phyloP scores from a whole-genome alignment of 768 basidiomycete species.

The Calocera cornea region DNA sequence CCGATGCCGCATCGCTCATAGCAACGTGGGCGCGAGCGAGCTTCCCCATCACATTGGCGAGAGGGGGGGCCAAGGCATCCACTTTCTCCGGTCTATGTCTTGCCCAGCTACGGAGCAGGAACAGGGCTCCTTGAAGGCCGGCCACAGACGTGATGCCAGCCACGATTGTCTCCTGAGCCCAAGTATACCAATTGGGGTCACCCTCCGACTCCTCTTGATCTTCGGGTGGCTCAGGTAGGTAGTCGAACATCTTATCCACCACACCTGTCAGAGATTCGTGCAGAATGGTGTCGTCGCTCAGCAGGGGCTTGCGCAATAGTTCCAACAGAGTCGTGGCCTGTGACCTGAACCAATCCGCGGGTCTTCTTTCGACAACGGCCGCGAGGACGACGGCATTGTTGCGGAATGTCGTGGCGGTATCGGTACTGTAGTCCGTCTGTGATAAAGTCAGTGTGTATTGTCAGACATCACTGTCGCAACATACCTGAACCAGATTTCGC shows the following conservation, averaged over 20 bases:
- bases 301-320: constrained; percentile 74
- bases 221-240: constrained; percentile 49
- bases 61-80: constrained; percentile 56
- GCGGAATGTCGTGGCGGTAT: constrained; percentile 31
- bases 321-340: constrained; percentile 66
- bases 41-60: constrained; percentile 76
- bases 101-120: constrained; percentile 76
- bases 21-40: constrained; percentile 78
- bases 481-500: constrained; percentile 66
- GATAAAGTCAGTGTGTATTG: neutral
- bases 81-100: constrained; percentile 65
- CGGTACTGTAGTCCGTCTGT: neutral
- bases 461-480: constrained; percentile 14
- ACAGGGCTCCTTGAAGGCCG: constrained; percentile 61
- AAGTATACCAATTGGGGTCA: constrained; percentile 67
- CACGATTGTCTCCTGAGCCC: constrained; percentile 55
- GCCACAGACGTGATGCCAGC: constrained; percentile 67
- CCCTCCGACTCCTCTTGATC: constrained; percentile 48
- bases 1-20: constrained; percentile 32
- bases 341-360: constrained; percentile 62
- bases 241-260: constrained; percentile 59
- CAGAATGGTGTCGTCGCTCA: constrained; percentile 62
- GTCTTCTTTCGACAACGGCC: constrained; percentile 68
- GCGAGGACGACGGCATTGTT: constrained; percentile 76
- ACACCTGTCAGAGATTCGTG: constrained; percentile 74